These are phyloP conservation scores for Nothophoma quercina DNA, from an alignment of 2,329 filamentous ascomycete genomes.

Conservation along the genomic window DNA sequence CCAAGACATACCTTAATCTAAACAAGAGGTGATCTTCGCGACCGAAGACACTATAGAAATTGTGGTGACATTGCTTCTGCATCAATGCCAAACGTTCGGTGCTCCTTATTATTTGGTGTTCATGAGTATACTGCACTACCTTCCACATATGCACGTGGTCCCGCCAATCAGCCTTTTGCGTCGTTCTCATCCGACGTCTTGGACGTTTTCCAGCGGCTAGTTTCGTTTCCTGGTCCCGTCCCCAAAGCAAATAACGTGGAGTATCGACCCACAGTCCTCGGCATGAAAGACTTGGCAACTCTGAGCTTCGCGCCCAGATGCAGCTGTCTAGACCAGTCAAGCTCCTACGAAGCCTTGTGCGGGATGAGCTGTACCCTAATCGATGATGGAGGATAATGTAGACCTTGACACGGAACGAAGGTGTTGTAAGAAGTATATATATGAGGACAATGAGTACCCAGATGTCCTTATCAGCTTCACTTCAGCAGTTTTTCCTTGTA, in stretches of 20 bases:
- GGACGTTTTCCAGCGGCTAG: conserved; percentile 18
- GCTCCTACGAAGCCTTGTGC: conserved; percentile 29
- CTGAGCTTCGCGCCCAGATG: conserved; percentile 29
- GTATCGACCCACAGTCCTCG: conserved; percentile 25
- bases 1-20: conserved; percentile 39
- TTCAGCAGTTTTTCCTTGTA: conserved; percentile 26
- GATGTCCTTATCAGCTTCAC: conserved; percentile 25
- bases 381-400: not conserved
- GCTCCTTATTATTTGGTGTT: conserved; percentile 31
- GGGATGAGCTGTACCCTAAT: conserved; percentile 7
- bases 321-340: conserved; percentile 35
- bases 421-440: conserved; percentile 33
- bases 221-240: conserved; percentile 18
- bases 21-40: conserved; percentile 30
- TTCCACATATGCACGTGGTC: conserved; percentile 23
- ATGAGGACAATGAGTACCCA: conserved; percentile 10
- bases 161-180: conserved; percentile 6
- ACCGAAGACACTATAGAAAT: conserved; percentile 25
- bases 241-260: conserved; percentile 15
- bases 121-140: conserved; percentile 15
- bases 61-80: conserved; percentile 22
- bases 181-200: conserved; percentile 7
- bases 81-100: conserved; percentile 16
- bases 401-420: not conserved
- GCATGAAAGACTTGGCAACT: conserved; percentile 28